Conservation (phyloP, 768 basidiomycete genomes). For the Tricholoma furcatifolium region DNA sequence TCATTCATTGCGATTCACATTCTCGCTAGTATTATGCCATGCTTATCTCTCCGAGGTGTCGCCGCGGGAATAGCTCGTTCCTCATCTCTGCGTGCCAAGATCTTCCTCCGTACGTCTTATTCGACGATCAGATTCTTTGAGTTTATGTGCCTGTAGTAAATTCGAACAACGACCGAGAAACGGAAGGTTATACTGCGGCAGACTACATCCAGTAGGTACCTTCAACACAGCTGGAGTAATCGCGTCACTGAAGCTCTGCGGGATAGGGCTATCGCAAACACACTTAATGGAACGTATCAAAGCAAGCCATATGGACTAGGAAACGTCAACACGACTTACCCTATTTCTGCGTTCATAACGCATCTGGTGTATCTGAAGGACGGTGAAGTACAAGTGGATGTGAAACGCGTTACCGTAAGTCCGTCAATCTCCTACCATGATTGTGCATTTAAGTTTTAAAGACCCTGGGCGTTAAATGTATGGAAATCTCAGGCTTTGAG, state of each 20-base stretch:
- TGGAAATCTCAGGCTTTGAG: constrained; percentile 38
- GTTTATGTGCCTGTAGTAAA: constrained; percentile 58
- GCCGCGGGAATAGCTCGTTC: constrained; percentile 78
- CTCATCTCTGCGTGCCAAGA: constrained; percentile 67
- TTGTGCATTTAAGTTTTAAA: constrained; percentile 23
- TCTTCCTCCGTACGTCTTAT: constrained; percentile 69
- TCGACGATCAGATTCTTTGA: constrained; percentile 1
- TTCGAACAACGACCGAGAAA: constrained; percentile 86
- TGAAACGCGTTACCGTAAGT: constrained; percentile 59
- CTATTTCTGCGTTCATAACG: constrained; percentile 78
- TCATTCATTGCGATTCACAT: neutral
- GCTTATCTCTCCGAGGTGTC: constrained; percentile 81
- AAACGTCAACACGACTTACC: constrained; percentile 62
- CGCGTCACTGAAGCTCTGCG: constrained; percentile 2
- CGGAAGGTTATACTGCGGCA: constrained; percentile 76
- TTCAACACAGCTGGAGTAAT: neutral
- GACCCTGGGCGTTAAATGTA: constrained; percentile 60
- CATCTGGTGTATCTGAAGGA: constrained; percentile 79
- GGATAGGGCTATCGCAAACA: constrained; percentile 62
- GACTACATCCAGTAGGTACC: constrained; percentile 74
- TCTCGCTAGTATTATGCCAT: constrained; percentile 66
- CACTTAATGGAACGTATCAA: constrained; percentile 64
- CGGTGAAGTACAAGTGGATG: constrained; percentile 62
- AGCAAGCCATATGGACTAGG: constrained; percentile 54
- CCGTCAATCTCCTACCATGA: constrained; percentile 1